Base-by-base conservation (phyloP, 495 filamentous ascomycete species). In the Clavariopsis aquatica region DNA sequence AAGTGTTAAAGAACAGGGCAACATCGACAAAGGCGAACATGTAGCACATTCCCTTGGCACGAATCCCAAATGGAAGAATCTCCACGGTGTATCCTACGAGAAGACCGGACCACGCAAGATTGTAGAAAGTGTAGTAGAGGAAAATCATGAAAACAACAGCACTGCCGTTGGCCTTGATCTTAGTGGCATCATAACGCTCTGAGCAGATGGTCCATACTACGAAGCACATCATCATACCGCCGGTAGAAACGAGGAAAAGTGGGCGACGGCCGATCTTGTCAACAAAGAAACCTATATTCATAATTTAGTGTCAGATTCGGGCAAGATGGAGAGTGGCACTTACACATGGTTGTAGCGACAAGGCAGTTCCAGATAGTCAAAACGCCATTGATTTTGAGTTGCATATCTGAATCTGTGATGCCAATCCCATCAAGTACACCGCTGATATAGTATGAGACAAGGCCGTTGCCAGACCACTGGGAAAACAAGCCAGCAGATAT, bases 211-310 rank as follows among this genome's bases (percentile, higher is more conserved):
- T 85, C 57, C 79, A 80, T 2, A 70, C 78, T 53, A 75, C 79
- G 67, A 74, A 80, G 60, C 80, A 72, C 12, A 81, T 74, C 12
- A 81, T 74, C 82, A 85, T 87, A 24, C 82, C 82, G 19, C 73
- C 72, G 0, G 78, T 78, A 38, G 82, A 79, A 29, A 74, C 73
- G 2, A 87, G 70, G 65, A 86, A 84, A 49, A 88, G 78, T 2
- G 78, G 80, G 7, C 85, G 79, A n/a, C 85, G 78, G 12, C 83
- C 83, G 43, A 85, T 80, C 22, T 79, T 76, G 68, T 81, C 77
- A 62, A 81, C 80, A 55, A 83, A 78, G 41, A 84, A 76, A 28
- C 60, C 60, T 59, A 22, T 12, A 49, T 31, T 53, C 1, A 20
- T 43, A 17, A 17, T 43, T 43, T 34, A 34, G 31, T 34, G 12